Conservation (phyloP, 345 rosid genomes). For the Euphorbia peplus region DNA sequence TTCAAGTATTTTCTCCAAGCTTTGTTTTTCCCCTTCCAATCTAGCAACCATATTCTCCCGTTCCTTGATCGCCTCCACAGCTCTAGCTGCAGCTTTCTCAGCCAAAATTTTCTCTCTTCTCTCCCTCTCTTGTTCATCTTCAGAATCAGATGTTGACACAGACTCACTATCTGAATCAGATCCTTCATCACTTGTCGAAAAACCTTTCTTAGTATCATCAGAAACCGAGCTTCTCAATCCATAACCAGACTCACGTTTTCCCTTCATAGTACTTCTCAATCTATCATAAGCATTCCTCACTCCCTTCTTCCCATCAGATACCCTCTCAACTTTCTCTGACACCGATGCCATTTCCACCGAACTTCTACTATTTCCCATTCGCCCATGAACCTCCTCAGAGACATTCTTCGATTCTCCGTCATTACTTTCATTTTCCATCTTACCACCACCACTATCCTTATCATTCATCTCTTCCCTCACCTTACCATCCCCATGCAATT, state of each 20-base stretch:
- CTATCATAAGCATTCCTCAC: constrained; percentile 34
- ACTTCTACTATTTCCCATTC: constrained; percentile 20
- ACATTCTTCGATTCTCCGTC: constrained; percentile 28
- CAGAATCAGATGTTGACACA: constrained; percentile 74
- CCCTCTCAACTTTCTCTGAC: constrained; percentile 27
- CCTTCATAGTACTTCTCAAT: constrained; percentile 31
- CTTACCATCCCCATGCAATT: constrained; percentile 38
- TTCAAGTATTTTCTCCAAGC: constrained; percentile 89
- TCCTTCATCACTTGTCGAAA: constrained; percentile 35
- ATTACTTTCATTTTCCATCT: constrained; percentile 32
- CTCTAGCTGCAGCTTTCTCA: constrained; percentile 77
- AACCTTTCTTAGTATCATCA: constrained; percentile 40
- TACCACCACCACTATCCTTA: constrained; percentile 19
- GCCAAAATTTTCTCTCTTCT: constrained; percentile 68
- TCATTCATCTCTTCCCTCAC: constrained; percentile 23
- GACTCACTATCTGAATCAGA: constrained; percentile 62
- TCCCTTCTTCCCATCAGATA: constrained; percentile 32
- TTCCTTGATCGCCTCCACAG: constrained; percentile 68
- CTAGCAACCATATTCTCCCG: constrained; percentile 81
- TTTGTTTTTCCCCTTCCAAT: constrained; percentile 92
- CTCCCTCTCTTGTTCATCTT: constrained; percentile 75
- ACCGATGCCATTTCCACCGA: constrained; percentile 23
- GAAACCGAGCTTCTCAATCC: constrained; percentile 36
- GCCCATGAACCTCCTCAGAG: constrained; percentile 29
- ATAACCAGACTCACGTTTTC: constrained; percentile 30